Base-by-base conservation (phyloP, 106 monocot species). In the Dendrobium nobile region DNA sequence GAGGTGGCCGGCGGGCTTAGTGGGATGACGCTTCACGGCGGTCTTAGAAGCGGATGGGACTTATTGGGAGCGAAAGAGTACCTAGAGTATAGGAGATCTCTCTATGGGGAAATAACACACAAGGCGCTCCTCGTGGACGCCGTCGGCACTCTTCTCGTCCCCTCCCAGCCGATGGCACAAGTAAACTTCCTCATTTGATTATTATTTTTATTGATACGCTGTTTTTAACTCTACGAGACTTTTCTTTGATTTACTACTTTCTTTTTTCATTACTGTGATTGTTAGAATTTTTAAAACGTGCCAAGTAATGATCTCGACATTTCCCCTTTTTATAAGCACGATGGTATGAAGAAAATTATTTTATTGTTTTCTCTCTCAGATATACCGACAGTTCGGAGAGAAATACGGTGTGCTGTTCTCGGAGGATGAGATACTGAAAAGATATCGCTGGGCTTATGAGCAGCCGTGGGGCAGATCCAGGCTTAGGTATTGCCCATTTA, bases 51-150 rank as follows among this genome's bases (percentile, higher is more conserved):
- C 11, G 22, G 27, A 26, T 76, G 76, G 76, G 76, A 76, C 51
- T 48, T 48, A 9, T 45, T 76, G 27, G 76, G 76, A 48, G 86
- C 68, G 27, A 88, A 84, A 81, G 95, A 99, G 75, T 99, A 99
- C 68, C 77, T 87, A 77, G 89, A 93, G 67, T 95, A 99, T 73
- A 76, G 98, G 76, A 85, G 84, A 78, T 83, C 95, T 6, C 67
- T 91, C 16, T 99, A 92, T 76, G 98, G 98, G 15, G 91, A 91
- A 41, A 87, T 99, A 84, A 99, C 98, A 1, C 93, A 99, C 83
- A 94, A 82, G 77, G 98, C 95, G 1, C 83, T 99, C 37, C 93
- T 99, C 54, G 98, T 99, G 47, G 98, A 99, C 79, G 98, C 95
- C 48, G 98, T 90, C 20, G 98, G 98, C 24, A 99, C 98, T 24